These are phyloP conservation scores for Mycena haematopus DNA, from an alignment of 768 basidiomycete genomes.

Conservation along the genomic window DNA sequence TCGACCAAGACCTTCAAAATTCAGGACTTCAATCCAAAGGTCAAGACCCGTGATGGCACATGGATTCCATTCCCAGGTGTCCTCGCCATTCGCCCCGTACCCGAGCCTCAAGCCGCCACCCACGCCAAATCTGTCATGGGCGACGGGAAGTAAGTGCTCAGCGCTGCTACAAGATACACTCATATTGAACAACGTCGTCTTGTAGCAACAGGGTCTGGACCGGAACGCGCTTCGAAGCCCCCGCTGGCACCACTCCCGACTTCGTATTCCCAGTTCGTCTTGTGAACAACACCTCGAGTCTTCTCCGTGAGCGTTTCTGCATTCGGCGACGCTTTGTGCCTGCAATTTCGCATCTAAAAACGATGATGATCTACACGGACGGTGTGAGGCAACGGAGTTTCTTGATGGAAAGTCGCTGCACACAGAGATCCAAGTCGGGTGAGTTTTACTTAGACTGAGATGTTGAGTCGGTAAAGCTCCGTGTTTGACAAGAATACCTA, in stretches of 20 bases:
- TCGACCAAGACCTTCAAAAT: too few relatives aligned
- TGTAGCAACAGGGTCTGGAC: background rate
- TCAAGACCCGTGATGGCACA: background rate
- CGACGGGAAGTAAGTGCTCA: too few relatives aligned
- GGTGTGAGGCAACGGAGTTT: conserved; percentile 5
- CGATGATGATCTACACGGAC: conserved; percentile 24
- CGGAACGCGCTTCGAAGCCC: too few relatives aligned
- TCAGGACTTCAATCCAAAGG: too few relatives aligned
- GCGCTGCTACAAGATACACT: too few relatives aligned
- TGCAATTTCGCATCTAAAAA: conserved; percentile 3
- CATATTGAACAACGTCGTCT: too few relatives aligned
- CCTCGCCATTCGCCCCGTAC: conserved; percentile 11
- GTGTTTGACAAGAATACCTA: too few relatives aligned
- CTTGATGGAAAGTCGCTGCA: too few relatives aligned
- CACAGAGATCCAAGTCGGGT: too few relatives aligned
- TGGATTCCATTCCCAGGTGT: conserved; percentile 5
- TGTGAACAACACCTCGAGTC: too few relatives aligned
- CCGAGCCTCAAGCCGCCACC: background rate
- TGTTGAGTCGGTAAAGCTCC: too few relatives aligned
- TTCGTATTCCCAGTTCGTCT: background rate
- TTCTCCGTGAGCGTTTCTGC: conserved; percentile 5
- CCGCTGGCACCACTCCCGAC: background rate
- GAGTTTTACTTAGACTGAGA: too few relatives aligned
- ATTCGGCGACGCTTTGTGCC: conserved; percentile 16
- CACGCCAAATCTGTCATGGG: conserved; percentile 15